Percentiles rank a stretch among this genome's conserved stretches.
Evolutionary conservation across 768 basidiomycete species (phyloP).

Genomic region (Boletus subparvulus): DNA sequence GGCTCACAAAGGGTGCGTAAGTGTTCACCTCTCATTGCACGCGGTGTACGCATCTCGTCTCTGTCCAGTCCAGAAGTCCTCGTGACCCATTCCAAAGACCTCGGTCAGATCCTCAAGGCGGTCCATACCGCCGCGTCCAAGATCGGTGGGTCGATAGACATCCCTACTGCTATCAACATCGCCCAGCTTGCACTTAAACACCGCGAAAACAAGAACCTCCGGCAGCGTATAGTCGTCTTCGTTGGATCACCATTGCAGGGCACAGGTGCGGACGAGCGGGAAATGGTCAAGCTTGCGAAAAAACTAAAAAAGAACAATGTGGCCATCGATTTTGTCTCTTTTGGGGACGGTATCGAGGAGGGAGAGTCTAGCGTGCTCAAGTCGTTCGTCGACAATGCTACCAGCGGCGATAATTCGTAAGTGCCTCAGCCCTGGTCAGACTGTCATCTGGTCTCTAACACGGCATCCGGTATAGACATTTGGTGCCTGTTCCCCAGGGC

Average conservation of each 20-base stretch:
- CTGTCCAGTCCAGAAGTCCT: slow-evolving; percentile 83
- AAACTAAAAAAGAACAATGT: slow-evolving; percentile 99
- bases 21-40: slow-evolving; percentile 3
- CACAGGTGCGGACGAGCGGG: slow-evolving; percentile 68
- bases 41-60: slow-evolving; percentile 1
- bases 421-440: slow-evolving; percentile 28
- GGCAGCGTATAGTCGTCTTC: slow-evolving; percentile 94
- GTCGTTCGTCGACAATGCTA: slow-evolving; percentile 80
- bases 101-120: slow-evolving; percentile 86
- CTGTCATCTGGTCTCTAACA: background rate
- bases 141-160: slow-evolving; percentile 80
- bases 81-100: slow-evolving; percentile 92
- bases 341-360: slow-evolving; percentile 86
- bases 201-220: slow-evolving; percentile 96
- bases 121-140: slow-evolving; percentile 68
- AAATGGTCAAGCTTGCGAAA: slow-evolving; percentile 87
- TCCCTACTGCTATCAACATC: slow-evolving; percentile 87
- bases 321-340: slow-evolving; percentile 86
- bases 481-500: slow-evolving; percentile 77
- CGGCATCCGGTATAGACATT: slow-evolving; percentile 53
- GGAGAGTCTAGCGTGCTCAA: slow-evolving; percentile 65
- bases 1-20: slow-evolving; percentile 87
- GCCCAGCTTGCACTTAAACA: slow-evolving; percentile 97
- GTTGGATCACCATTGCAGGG: slow-evolving; percentile 71
- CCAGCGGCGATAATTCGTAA: slow-evolving; percentile 84